A percentile compares a stretch with the other conserved stretches of the same genome.
Conservation (phyloP, 345 rosid genomes). For the Murraya koenigii region DNA sequence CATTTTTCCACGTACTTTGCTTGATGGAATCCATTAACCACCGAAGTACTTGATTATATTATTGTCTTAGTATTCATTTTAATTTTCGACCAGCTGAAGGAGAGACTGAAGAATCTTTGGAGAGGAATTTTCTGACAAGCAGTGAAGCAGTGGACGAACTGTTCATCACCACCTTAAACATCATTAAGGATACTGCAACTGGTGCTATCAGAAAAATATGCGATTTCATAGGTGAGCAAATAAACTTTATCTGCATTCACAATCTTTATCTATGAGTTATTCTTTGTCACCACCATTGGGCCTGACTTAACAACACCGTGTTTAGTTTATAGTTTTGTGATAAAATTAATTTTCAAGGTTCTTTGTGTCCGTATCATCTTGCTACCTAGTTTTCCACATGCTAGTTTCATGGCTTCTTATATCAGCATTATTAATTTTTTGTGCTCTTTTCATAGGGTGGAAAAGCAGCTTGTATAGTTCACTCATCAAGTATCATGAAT, state of each 20-base stretch:
- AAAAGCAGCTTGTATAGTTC: neutral
- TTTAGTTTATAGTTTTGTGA: neutral
- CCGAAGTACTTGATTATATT: neutral
- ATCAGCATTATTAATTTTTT: neutral
- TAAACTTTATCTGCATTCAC: neutral
- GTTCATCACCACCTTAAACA: slow-evolving; percentile 70
- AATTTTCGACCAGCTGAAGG: slow-evolving; percentile 34
- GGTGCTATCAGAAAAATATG: slow-evolving; percentile 56
- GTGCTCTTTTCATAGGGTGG: neutral
- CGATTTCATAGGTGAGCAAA: slow-evolving; percentile 66
- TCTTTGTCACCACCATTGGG: neutral
- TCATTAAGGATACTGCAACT: slow-evolving; percentile 62
- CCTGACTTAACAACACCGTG: neutral
- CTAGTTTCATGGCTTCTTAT: neutral
- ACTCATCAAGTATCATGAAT: neutral
- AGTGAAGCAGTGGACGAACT: slow-evolving; percentile 77
- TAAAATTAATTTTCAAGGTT: neutral
- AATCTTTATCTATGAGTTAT: slow-evolving; percentile 3
- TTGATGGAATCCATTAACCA: neutral
- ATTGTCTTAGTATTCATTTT: neutral
- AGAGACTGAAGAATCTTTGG: slow-evolving; percentile 36
- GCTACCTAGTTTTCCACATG: neutral
- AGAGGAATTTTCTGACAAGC: slow-evolving; percentile 45
- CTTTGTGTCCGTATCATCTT: neutral
- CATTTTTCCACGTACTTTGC: neutral